Evolutionary conservation across 2,329 filamentous ascomycete species (phyloP).

Genomic region (Penicillium digitatum): DNA sequence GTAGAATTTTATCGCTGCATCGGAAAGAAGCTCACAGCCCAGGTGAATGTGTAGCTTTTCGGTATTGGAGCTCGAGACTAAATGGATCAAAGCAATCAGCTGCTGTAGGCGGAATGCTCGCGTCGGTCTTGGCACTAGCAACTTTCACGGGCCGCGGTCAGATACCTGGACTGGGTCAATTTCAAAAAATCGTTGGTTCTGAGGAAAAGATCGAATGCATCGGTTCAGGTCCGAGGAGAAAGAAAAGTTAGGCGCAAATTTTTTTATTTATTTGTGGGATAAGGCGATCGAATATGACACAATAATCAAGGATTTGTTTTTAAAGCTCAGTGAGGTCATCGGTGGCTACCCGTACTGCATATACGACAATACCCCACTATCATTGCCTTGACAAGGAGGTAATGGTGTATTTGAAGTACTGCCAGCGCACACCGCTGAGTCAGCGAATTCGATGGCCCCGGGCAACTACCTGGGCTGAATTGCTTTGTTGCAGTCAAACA

Average conservation of each 20-base stretch:
- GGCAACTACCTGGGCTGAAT: slow-evolving; percentile 1
- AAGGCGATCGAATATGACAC: slow-evolving; percentile 2
- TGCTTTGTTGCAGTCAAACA: slow-evolving; percentile 2
- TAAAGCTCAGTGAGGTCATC: slow-evolving; percentile 26
- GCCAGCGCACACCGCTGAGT: slow-evolving; percentile 6
- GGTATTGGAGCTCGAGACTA: slow-evolving; percentile 1
- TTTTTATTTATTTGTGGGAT: background rate
- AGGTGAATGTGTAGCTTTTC: background rate
- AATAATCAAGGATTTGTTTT: slow-evolving; percentile 9
- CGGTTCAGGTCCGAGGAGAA: background rate
- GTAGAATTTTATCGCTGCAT: background rate
- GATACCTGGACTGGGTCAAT: slow-evolving; percentile 1
- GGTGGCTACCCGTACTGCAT: slow-evolving; percentile 13
- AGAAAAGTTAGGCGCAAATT: background rate
- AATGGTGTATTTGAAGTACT: background rate
- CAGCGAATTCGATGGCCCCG: slow-evolving; percentile 4
- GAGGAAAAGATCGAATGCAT: background rate
- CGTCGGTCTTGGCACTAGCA: slow-evolving; percentile 23
- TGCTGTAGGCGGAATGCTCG: slow-evolving; percentile 21
- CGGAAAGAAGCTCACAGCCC: background rate
- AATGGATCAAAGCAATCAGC: slow-evolving; percentile 10
- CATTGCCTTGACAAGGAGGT: background rate
- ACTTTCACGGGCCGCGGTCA: slow-evolving; percentile 22
- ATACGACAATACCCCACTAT: slow-evolving; percentile 3
- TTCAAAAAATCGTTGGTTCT: background rate